Conservation (phyloP, 257 asterid species). For the Solanum lignicaule region DNA sequence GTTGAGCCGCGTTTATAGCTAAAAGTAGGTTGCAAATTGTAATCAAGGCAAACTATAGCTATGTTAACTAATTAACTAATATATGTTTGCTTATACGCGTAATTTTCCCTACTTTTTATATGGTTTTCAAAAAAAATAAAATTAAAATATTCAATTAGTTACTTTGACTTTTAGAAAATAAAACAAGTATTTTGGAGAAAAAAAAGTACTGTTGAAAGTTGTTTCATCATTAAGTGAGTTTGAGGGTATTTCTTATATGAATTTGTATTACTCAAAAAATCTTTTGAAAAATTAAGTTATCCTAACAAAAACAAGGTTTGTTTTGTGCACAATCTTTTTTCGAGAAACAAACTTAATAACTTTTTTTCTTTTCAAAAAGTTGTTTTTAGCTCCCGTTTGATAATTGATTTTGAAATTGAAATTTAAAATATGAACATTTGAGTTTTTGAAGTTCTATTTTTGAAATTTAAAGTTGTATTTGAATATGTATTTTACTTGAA, state of each 20-base stretch:
- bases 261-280: background rate
- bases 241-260: background rate
- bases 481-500: background rate
- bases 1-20: background rate
- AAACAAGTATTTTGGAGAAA: background rate
- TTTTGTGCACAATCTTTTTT: background rate
- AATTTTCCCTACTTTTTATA: no score
- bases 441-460: background rate
- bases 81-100: no score
- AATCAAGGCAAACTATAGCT: background rate
- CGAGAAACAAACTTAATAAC: background rate
- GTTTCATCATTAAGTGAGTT: background rate
- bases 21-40: background rate
- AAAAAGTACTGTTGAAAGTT: no score
- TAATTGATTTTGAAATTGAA: background rate
- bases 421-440: no score
- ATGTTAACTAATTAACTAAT: no score
- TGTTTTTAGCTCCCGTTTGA: background rate
- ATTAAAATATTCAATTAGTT: no score
- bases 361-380: background rate
- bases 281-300: background rate
- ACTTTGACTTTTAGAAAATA: background rate
- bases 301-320: no score
- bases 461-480: no score
- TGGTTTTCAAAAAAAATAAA: no score